Percentiles rank a stretch among this genome's conserved stretches.
phyloP scores from a whole-genome alignment of 2,329 filamentous ascomycete species.

The Chrysoporthe puriensis region DNA sequence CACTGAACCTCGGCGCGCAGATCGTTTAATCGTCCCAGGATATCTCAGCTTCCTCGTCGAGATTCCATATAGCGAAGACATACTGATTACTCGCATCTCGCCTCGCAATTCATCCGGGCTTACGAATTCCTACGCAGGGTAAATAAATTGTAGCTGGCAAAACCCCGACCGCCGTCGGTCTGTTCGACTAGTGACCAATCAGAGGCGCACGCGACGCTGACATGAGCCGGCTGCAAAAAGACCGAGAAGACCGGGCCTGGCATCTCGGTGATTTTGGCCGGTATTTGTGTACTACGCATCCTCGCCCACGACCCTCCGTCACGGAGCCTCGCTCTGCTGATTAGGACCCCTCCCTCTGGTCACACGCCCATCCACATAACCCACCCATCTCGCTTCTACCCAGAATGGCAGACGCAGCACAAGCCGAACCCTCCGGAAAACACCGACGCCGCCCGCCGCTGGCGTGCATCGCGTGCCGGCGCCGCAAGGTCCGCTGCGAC shows the following conservation, averaged over 20 bases:
- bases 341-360: neutral
- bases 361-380: neutral
- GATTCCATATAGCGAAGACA: too few relatives aligned
- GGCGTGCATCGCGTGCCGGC: slow-evolving; percentile 46
- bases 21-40: neutral
- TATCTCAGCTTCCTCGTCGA: too few relatives aligned
- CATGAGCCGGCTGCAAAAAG: neutral
- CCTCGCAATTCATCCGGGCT: neutral
- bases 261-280: slow-evolving; percentile 2
- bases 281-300: neutral
- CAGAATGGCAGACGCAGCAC: neutral
- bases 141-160: neutral
- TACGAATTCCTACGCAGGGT: neutral
- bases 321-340: slow-evolving; percentile 1
- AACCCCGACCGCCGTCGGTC: neutral
- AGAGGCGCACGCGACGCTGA: neutral
- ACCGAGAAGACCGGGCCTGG: neutral
- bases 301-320: neutral
- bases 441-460: slow-evolving; percentile 29
- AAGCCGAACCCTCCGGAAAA: slow-evolving; percentile 15
- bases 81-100: neutral
- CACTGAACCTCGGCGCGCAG: neutral
- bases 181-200: neutral
- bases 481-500: slow-evolving; percentile 50
- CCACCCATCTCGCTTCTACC: neutral